Evolutionary conservation across 371 early-diverging fungal genomes (phyloP).

Genomic region (Mucor saturninus): DNA sequence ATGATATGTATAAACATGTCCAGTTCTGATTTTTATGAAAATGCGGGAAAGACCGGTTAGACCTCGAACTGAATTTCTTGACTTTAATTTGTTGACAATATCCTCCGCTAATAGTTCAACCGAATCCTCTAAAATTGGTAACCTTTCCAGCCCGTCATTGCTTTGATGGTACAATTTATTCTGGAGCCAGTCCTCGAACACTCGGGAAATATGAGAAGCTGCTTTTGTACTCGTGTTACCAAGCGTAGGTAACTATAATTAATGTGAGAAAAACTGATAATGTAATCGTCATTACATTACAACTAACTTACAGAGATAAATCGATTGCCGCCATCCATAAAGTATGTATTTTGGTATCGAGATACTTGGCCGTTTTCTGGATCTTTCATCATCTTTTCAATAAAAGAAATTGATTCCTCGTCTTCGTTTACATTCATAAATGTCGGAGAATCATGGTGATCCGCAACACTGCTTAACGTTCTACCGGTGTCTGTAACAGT

Average conservation of each 20-base stretch:
- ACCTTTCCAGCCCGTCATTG: constrained; percentile 17
- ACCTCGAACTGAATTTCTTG: constrained; percentile 18
- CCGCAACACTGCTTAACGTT: constrained; percentile 24
- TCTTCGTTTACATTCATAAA: constrained; percentile 1
- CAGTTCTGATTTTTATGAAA: constrained; percentile 38
- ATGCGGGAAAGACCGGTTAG: constrained; percentile 36
- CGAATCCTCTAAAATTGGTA: constrained; percentile 45
- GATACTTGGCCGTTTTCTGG: constrained; percentile 32
- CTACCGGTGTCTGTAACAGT: constrained; percentile 30
- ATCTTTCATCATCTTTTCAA: constrained; percentile 30
- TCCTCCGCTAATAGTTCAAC: constrained; percentile 42
- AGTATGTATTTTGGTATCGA: constrained; percentile 40
- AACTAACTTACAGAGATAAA: constrained; percentile 43
- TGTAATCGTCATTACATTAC: background rate
- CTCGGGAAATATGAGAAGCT: constrained; percentile 38
- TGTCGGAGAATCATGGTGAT: constrained; percentile 1
- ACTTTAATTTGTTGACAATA: constrained; percentile 37
- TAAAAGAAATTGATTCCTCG: background rate
- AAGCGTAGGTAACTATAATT: constrained; percentile 38
- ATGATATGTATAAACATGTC: constrained; percentile 43
- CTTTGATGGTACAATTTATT: constrained; percentile 36
- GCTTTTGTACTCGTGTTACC: constrained; percentile 40
- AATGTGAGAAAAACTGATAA: background rate
- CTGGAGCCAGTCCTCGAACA: constrained; percentile 47
- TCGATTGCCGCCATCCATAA: constrained; percentile 42